These are phyloP conservation scores for Diddensiella caesifluorescens DNA, from an alignment of 805 yeast species.

Conservation along the genomic window DNA sequence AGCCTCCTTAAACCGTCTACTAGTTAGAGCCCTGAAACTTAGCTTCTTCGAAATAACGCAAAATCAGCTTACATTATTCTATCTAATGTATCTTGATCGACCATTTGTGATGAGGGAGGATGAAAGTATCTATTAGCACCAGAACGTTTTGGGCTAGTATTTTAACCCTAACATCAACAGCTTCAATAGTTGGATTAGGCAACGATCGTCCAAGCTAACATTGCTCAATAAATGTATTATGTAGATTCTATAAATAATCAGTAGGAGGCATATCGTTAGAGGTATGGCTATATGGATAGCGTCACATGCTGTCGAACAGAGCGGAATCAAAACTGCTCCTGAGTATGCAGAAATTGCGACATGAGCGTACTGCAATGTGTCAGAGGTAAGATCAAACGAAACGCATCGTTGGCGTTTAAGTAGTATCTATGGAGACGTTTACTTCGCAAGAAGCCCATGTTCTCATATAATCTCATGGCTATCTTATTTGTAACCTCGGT, in stretches of 20 bases:
- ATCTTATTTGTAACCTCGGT: constrained; percentile 79
- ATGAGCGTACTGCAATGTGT: constrained; percentile 47
- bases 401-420: constrained; percentile 90
- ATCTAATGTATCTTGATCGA: constrained; percentile 3
- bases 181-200: no score
- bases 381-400: constrained; percentile 74
- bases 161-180: not conserved
- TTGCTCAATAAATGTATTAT: no score
- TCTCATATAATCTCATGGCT: constrained; percentile 65
- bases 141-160: constrained; percentile 1
- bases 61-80: constrained; percentile 9
- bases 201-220: no score
- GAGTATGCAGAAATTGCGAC: constrained; percentile 27
- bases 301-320: no score
- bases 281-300: no score
- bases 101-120: not conserved
- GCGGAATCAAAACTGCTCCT: no score
- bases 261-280: no score
- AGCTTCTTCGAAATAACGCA: not conserved
- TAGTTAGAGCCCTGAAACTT: constrained; percentile 5
- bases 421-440: constrained; percentile 83
- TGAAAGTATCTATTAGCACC: no score
- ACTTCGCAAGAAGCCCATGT: constrained; percentile 67
- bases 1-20: constrained; percentile 33
- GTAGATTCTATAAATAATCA: no score